Conservation (phyloP, 768 basidiomycete species). For the Pisolithus microcarpus region DNA sequence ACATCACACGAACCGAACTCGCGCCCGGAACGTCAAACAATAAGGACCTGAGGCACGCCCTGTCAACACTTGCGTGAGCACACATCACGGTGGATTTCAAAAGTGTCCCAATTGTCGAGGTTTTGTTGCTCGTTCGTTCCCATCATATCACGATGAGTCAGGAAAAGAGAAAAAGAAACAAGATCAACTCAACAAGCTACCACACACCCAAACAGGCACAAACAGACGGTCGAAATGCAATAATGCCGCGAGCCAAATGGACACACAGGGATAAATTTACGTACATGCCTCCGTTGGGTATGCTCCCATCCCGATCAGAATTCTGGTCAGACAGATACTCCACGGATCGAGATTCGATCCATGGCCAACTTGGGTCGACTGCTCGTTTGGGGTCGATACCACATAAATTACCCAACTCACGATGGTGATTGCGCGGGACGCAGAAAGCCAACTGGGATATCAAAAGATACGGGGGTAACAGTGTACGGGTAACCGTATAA, state of each 20-base stretch:
- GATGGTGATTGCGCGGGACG: background rate
- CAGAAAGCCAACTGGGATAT: constrained; percentile 22
- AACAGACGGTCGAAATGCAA: no score
- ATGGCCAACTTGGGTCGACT: background rate
- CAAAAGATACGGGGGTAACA: constrained; percentile 26
- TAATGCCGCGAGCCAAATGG: background rate
- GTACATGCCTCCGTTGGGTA: constrained; percentile 3
- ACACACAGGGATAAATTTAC: constrained; percentile 3
- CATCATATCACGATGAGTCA: no score
- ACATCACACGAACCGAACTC: no score
- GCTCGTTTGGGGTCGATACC: background rate
- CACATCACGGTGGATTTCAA: no score
- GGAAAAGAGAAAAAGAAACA: no score
- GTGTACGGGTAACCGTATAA: constrained; percentile 34
- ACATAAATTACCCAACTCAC: background rate
- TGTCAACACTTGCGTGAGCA: no score
- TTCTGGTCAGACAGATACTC: constrained; percentile 13
- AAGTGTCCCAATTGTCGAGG: no score
- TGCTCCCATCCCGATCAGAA: constrained; percentile 25
- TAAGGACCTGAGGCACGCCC: no score
- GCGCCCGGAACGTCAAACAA: no score
- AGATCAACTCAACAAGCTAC: no score
- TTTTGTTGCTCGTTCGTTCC: no score
- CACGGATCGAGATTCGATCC: background rate
- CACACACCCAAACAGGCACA: no score